phyloP scores from a whole-genome alignment of 495 filamentous ascomycete species.

The Talaromyces nanjingensis region DNA sequence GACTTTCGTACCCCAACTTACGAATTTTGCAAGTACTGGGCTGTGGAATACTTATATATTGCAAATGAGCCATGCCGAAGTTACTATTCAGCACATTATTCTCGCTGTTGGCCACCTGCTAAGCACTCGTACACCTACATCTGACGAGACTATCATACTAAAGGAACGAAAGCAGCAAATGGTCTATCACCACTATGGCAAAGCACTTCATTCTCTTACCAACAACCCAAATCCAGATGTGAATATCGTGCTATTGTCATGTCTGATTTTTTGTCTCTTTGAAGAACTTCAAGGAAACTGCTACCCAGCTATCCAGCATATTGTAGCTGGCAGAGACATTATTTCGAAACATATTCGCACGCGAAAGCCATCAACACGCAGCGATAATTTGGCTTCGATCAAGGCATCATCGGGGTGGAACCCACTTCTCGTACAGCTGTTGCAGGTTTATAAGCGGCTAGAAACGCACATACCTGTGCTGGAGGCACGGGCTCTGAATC shows the following conservation, averaged over 20 bases:
- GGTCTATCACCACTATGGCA: constrained; percentile 1
- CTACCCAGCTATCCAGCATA: constrained; percentile 4
- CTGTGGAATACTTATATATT: constrained; percentile 53
- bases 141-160: not conserved
- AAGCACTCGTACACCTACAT: not conserved
- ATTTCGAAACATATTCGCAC: not conserved
- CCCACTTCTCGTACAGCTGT: constrained; percentile 5
- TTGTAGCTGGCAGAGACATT: constrained; percentile 1
- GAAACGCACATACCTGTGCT: constrained; percentile 4
- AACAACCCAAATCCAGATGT: constrained; percentile 2
- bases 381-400: constrained; percentile 1
- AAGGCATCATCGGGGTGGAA: not conserved
- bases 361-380: not conserved
- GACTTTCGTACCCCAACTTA: constrained; percentile 49
- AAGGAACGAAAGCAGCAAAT: not conserved
- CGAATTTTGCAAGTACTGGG: constrained; percentile 55
- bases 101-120: constrained; percentile 31
- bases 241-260: constrained; percentile 2
- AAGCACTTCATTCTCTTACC: not conserved
- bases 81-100: constrained; percentile 57
- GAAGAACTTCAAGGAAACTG: constrained; percentile 6
- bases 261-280: constrained; percentile 1
- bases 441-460: not conserved
- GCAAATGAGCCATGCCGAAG: constrained; percentile 53
- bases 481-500: not conserved